Evolutionary conservation across 2,329 filamentous ascomycete genomes (phyloP).

Genomic region (Exophiala spinifera): DNA sequence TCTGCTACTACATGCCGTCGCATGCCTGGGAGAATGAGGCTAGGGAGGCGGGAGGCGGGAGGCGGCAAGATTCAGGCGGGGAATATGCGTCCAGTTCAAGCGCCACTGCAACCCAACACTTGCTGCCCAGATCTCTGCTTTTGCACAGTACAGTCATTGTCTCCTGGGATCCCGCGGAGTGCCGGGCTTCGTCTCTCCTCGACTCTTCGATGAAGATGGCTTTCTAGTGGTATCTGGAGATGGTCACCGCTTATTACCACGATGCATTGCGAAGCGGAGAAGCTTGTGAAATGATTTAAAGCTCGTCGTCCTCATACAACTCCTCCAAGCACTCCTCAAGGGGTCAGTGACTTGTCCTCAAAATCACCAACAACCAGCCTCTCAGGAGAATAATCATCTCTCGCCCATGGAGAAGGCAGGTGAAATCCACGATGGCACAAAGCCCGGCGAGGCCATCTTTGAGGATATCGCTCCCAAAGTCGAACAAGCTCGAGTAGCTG

Average conservation of each 20-base stretch:
- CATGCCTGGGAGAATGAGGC: not conserved
- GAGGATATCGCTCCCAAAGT: conserved; percentile 15
- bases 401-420: conserved; percentile 9
- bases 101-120: conserved; percentile 4
- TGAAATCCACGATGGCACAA: conserved; percentile 4
- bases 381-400: not conserved
- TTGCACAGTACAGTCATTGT: not conserved
- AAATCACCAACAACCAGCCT: no score
- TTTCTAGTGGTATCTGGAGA: not conserved
- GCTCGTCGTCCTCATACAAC: no score
- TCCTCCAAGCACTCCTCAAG: no score
- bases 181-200: not conserved
- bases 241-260: not conserved
- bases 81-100: not conserved
- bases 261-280: not conserved
- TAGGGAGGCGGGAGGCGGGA: not conserved
- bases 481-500: conserved; percentile 18
- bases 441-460: conserved; percentile 5
- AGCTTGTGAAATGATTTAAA: not conserved
- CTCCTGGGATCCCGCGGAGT: not conserved
- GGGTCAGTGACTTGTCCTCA: no score
- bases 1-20: not conserved
- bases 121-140: no score
- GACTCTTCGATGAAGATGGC: not conserved
- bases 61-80: not conserved